Evolutionary conservation across 495 filamentous ascomycete species (phyloP), one percentile per base, ranked within the genome.

Genomic region (Aspergillus nidulans): DNA sequence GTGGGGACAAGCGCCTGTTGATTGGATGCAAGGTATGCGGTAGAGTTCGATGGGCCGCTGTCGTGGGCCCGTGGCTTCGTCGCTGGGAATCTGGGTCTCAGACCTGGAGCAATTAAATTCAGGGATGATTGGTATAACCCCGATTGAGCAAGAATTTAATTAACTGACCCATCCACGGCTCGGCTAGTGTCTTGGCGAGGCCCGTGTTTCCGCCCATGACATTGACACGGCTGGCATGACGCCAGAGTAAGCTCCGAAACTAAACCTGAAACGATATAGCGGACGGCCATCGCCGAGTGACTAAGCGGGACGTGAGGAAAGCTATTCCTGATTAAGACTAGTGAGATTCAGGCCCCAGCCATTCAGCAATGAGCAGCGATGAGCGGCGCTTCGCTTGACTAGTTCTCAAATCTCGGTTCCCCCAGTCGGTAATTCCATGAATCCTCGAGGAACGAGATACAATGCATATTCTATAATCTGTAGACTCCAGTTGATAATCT

Each of bases 31-130:
- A 2, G 49, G 30, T 34, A n/a, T 43, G 47, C 52, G 59, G 59
- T 39, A 56, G 46, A 52, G 43, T 55, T 56, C 48, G 49, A 55
- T 49, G 58, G 58, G 49, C 41, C n/a, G 15, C 39, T n/a, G 47
- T 55, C 15, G 52, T 56, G 36, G 36, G 36, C 36, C 36, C 45
- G 40, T 44, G 56, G 60, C 48, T 56, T 48, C 34, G 44, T 42
- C 19, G 20, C 40, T 57, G 44, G 39, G 32, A 53, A 40, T 28
- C 28, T 40, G n/a, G 23, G 44, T 25, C 38, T 41, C 32, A 38
- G 42, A 25, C 28, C 46, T 18, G 42, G 46, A 51, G 49, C 32
- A 48, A 50, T 9, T 6, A 50, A 20, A 52, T 47, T 8, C 42
- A 26, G 6, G 12, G 40, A 45, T 44, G 43, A 49, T 30, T 21